These are phyloP conservation scores for Gautieria morchelliformis DNA, from an alignment of 768 basidiomycete genomes.

Conservation along the genomic window DNA sequence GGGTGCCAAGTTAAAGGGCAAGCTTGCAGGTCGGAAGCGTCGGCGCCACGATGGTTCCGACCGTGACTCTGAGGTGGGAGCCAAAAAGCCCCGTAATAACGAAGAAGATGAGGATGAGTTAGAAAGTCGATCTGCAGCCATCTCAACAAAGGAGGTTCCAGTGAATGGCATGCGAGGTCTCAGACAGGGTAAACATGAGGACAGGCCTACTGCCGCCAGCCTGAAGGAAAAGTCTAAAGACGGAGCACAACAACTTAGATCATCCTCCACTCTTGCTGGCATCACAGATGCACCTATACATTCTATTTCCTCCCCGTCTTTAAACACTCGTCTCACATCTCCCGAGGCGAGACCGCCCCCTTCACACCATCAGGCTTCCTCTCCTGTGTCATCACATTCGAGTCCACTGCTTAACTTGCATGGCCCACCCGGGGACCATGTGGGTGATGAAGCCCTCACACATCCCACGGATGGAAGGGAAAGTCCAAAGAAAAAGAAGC, in stretches of 20 bases:
- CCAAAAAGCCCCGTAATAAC: neutral
- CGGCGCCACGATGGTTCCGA: conserved; percentile 29
- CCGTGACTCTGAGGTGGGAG: neutral
- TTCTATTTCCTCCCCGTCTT: neutral
- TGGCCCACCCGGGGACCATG: neutral
- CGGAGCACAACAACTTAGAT: neutral
- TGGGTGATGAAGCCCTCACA: neutral
- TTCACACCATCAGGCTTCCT: neutral
- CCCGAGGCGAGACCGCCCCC: neutral
- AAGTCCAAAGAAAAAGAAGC: neutral
- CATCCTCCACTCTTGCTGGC: neutral
- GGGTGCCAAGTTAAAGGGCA: conserved; percentile 50
- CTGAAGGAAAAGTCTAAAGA: neutral
- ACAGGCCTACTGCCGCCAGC: neutral
- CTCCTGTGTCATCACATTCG: neutral
- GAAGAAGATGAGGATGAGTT: neutral
- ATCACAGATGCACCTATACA: neutral
- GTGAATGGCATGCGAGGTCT: neutral
- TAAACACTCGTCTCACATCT: neutral
- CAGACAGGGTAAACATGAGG: neutral
- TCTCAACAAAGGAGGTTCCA: neutral
- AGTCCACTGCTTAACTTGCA: neutral
- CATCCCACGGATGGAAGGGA: neutral
- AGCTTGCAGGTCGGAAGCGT: conserved; percentile 44
- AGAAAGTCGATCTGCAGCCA: conserved; percentile 3